Conservation (phyloP, 805 yeast genomes). For the Ogataea nonfermentans region DNA sequence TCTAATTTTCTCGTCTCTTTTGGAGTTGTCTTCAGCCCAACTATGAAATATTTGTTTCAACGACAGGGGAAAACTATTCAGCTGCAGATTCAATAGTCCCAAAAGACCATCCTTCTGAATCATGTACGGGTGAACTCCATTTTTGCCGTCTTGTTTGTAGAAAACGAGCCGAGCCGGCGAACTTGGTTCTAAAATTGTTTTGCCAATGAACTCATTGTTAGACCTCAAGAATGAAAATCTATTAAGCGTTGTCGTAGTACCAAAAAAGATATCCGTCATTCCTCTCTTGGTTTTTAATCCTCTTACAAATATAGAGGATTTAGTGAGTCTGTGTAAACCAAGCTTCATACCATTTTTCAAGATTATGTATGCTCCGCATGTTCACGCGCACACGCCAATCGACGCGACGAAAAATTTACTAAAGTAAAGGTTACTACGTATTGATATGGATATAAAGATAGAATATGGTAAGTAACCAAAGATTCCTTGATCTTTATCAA, state of each 20-base stretch:
- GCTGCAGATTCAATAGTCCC: conserved; percentile 16
- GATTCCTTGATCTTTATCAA: too few species aligned
- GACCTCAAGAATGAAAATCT: conserved; percentile 64
- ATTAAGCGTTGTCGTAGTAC: conserved; percentile 45
- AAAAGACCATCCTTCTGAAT: conserved; percentile 5
- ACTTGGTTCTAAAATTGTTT: conserved; percentile 7
- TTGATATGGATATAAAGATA: conserved; percentile 7
- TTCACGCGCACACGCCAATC: conserved; percentile 1
- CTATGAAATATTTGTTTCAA: conserved; percentile 14
- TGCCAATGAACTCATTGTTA: conserved; percentile 46
- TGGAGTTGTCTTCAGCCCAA: conserved; percentile 26
- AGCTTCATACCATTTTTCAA: neutral
- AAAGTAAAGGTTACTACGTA: neutral
- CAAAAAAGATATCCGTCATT: conserved; percentile 28
- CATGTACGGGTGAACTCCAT: conserved; percentile 21
- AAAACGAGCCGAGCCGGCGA: conserved; percentile 49
- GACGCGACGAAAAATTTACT: conserved; percentile 5
- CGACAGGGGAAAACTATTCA: conserved; percentile 13
- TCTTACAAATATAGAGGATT: conserved; percentile 10
- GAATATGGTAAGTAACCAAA: neutral
- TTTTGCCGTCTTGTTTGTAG: conserved; percentile 32
- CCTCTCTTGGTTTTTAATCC: conserved; percentile 6
- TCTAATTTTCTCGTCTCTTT: conserved; percentile 10
- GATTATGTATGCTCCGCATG: neutral
- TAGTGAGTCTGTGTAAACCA: neutral